Base-by-base conservation (phyloP, 2,329 filamentous ascomycete genomes). In the Penicillium occitanis region DNA sequence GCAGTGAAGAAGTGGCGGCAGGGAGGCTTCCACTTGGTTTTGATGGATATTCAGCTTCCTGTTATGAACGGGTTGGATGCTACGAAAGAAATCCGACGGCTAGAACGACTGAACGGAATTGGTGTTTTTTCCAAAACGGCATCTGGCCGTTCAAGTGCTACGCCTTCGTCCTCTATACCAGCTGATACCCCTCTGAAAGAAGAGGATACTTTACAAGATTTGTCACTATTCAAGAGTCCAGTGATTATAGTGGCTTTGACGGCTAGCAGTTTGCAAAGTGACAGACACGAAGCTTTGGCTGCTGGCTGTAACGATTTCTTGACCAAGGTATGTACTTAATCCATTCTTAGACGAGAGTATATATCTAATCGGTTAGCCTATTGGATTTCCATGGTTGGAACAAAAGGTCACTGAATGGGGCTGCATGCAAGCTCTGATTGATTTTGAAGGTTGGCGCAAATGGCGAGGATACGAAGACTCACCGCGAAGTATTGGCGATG, bases 381-480 rank as follows among this genome's bases (percentile, higher is more conserved):
- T 99, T 71, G 96, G 96, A 77, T 97, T 97, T 75, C 91, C 96
- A 67, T 99, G 94, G 93, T 87, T 99, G 30, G 92, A 97, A 77
- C 88, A 94, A 66, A 99, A 99, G 78, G 93, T 98, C 71, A 97
- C 96, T 81, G 95, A 99, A 83, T 99, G 95, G 95, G 95, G 95
- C 65, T 98, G 95, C 82, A 99, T 99, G 95, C 95, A 98, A 82
- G 95, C 95, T 10, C 85, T 99, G 28, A 98, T 99, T 74, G 95
- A 99, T 81, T 98, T 95, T 76, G 94, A 98, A 76, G 95, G 95
- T 68, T 99, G 95, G 95, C 88, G 93, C 64, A 92, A 92, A 78
- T 99, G 95, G 95, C 97, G 97, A 77, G 91, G 95, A 73, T 94
- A 91, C 74, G 80, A 79, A 46, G 77, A 78, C 55, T 55, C 61